Conservation (phyloP, 2,329 filamentous ascomycete genomes). For the Cytospora leucostoma region DNA sequence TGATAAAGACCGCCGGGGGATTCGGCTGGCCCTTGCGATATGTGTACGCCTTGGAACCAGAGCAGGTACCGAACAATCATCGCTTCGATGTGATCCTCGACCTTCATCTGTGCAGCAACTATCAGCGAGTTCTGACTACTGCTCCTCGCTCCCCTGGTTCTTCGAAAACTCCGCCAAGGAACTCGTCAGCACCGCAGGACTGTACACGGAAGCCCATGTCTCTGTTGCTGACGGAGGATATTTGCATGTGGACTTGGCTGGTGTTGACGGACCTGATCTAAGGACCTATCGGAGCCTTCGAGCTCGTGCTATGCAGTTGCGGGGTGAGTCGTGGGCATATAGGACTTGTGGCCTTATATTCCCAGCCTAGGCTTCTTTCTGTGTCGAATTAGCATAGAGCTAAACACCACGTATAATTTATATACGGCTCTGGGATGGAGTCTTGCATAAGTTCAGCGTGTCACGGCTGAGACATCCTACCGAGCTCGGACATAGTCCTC, state of each 20-base stretch:
- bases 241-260: background rate
- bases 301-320: no score
- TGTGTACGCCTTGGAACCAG: background rate
- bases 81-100: background rate
- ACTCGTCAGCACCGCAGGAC: conserved; percentile 1
- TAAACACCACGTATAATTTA: no score
- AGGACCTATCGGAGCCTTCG: background rate
- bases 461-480: background rate
- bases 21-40: no score
- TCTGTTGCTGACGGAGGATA: background rate
- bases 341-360: no score
- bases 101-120: background rate
- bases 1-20: background rate
- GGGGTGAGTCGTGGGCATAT: no score
- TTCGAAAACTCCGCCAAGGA: background rate
- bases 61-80: conserved; percentile 5
- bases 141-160: background rate
- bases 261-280: background rate
- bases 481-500: background rate
- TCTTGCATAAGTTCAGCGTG: background rate
- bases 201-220: background rate
- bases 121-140: background rate
- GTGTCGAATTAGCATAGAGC: no score
- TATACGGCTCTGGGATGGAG: no score
- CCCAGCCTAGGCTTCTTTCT: no score